Conservation (phyloP, 192 early-diverging fungal species). For the Entrophospora sp. region DNA sequence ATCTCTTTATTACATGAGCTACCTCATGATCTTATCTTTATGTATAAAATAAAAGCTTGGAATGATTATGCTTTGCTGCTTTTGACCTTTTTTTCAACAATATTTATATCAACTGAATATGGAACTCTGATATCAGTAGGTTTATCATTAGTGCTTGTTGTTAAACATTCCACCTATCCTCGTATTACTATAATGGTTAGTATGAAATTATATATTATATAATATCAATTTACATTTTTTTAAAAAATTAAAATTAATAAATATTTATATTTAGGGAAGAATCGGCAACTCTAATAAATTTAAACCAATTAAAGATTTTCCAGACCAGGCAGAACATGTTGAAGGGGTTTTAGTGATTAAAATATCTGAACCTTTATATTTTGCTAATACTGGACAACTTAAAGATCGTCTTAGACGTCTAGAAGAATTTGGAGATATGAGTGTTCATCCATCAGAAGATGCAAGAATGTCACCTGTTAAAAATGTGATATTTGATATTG, state of each 20-base stretch:
- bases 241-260: constrained; percentile 27
- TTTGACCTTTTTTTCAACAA: constrained; percentile 86
- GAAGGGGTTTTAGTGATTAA: constrained; percentile 82
- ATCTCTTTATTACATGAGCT: constrained; percentile 69
- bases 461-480: constrained; percentile 67
- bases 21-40: constrained; percentile 69
- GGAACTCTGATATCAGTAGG: constrained; percentile 89
- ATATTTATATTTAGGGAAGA: constrained; percentile 36
- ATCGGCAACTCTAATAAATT: constrained; percentile 59
- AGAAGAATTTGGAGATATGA: constrained; percentile 90
- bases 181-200: constrained; percentile 67
- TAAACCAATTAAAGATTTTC: constrained; percentile 55
- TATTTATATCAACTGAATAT: constrained; percentile 81
- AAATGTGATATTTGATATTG: constrained; percentile 87
- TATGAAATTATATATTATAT: neutral
- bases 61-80: constrained; percentile 74
- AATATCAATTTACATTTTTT: neutral
- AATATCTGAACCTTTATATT: constrained; percentile 90
- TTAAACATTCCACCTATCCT: constrained; percentile 84
- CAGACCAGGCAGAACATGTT: constrained; percentile 59
- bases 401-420: constrained; percentile 89
- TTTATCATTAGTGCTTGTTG: constrained; percentile 79
- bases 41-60: constrained; percentile 72
- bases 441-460: constrained; percentile 88
- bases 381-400: constrained; percentile 95